These are phyloP conservation scores for Lachancea thermotolerans DNA, from an alignment of 805 yeast genomes.

Conservation along the genomic window DNA sequence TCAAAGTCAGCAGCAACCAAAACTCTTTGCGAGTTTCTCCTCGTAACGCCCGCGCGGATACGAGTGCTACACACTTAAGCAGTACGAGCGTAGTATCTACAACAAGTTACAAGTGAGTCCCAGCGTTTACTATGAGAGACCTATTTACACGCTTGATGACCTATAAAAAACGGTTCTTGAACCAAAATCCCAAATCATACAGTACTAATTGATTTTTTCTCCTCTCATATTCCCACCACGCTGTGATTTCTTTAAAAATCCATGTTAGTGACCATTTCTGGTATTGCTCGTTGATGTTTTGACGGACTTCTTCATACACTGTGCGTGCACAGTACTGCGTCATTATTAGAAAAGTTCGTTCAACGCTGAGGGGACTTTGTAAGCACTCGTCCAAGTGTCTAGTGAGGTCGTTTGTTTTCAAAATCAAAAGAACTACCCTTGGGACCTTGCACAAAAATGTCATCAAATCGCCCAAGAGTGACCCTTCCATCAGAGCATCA, in stretches of 20 bases:
- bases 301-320: constrained; percentile 62
- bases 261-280: constrained; percentile 23
- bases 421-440: constrained; percentile 70
- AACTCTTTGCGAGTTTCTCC: constrained; percentile 9
- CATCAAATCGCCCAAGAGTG: constrained; percentile 71
- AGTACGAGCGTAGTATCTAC: constrained; percentile 4
- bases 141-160: constrained; percentile 3
- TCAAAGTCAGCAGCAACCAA: constrained; percentile 11
- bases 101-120: constrained; percentile 4
- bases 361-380: constrained; percentile 77
- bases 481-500: constrained; percentile 50
- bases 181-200: constrained; percentile 28
- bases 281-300: constrained; percentile 22
- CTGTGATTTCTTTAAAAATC: constrained; percentile 18
- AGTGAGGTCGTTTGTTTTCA: constrained; percentile 91
- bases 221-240: constrained; percentile 26
- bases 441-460: constrained; percentile 73
- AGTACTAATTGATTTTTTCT: constrained; percentile 24
- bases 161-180: constrained; percentile 11
- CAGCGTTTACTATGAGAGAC: background rate
- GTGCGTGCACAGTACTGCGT: constrained; percentile 83
- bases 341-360: constrained; percentile 80
- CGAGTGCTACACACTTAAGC: constrained; percentile 2
- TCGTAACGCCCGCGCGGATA: background rate
- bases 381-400: constrained; percentile 81